Conservation (phyloP, 352 stramenopile genomes). For the Phytophthora litchii region DNA sequence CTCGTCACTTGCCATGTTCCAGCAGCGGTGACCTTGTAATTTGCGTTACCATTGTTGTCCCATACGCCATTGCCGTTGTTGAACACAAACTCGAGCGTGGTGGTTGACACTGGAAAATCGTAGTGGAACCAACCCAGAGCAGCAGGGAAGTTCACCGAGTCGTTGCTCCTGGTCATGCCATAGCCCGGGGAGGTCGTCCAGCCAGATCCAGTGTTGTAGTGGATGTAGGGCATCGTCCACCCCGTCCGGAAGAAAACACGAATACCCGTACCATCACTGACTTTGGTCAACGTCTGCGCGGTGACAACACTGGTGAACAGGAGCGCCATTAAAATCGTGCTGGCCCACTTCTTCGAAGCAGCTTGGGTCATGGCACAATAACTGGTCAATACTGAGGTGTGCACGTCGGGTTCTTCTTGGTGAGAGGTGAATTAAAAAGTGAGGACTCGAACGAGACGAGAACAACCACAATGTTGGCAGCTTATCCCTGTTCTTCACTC, state of each 20-base stretch:
- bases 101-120: constrained; percentile 20
- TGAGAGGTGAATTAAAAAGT: constrained; percentile 32
- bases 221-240: constrained; percentile 52
- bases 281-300: constrained; percentile 45
- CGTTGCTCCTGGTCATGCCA: constrained; percentile 31
- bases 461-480: background rate
- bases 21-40: constrained; percentile 33
- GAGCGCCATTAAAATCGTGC: constrained; percentile 12
- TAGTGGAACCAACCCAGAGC: constrained; percentile 35
- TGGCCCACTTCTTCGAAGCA: constrained; percentile 1
- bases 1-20: constrained; percentile 37
- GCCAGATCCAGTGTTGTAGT: constrained; percentile 49
- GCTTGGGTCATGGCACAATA: constrained; percentile 4
- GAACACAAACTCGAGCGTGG: constrained; percentile 34
- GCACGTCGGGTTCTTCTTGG: constrained; percentile 7
- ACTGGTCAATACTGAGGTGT: constrained; percentile 8
- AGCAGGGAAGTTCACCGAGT: constrained; percentile 28
- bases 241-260: constrained; percentile 56
- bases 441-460: constrained; percentile 2
- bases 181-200: constrained; percentile 44
- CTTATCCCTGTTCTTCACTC: too few species aligned
- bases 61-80: constrained; percentile 32
- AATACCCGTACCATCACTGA: constrained; percentile 42
- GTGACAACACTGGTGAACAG: constrained; percentile 15
- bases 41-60: constrained; percentile 35